These are phyloP conservation scores for Mucor indicus DNA, from an alignment of 371 early-diverging fungal genomes.

Conservation along the genomic window DNA sequence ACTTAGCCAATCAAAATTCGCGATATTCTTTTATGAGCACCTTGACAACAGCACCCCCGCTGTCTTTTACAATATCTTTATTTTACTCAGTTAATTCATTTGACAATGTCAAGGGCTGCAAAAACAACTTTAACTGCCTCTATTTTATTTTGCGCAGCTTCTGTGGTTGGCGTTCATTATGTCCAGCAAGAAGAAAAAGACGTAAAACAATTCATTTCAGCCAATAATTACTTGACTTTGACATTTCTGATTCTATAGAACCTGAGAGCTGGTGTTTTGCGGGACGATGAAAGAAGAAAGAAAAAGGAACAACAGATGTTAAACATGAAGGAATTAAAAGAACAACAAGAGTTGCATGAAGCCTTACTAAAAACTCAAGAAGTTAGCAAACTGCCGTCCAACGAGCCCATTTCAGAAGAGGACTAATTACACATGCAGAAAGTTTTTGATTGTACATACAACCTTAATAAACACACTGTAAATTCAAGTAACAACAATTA, in stretches of 20 bases:
- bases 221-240: no score
- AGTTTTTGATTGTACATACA: background rate
- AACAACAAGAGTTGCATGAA: constrained; percentile 44
- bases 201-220: constrained; percentile 20
- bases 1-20: no score
- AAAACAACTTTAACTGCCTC: constrained; percentile 47
- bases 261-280: constrained; percentile 33
- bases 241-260: constrained; percentile 18
- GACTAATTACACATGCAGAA: constrained; percentile 17
- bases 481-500: no score
- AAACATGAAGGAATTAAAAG: constrained; percentile 45
- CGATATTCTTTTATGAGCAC: no score
- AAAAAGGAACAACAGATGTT: constrained; percentile 35
- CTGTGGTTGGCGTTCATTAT: constrained; percentile 51
- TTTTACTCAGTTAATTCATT: background rate
- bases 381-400: constrained; percentile 32
- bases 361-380: constrained; percentile 44
- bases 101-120: constrained; percentile 24
- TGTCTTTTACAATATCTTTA: background rate
- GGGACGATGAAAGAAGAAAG: constrained; percentile 38
- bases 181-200: constrained; percentile 44
- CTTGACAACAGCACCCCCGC: no score
- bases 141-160: constrained; percentile 40
- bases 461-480: background rate
- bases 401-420: constrained; percentile 31